Base-by-base conservation (phyloP, 164 flowering plant genomes). In the Dillenia suffruticosa region DNA sequence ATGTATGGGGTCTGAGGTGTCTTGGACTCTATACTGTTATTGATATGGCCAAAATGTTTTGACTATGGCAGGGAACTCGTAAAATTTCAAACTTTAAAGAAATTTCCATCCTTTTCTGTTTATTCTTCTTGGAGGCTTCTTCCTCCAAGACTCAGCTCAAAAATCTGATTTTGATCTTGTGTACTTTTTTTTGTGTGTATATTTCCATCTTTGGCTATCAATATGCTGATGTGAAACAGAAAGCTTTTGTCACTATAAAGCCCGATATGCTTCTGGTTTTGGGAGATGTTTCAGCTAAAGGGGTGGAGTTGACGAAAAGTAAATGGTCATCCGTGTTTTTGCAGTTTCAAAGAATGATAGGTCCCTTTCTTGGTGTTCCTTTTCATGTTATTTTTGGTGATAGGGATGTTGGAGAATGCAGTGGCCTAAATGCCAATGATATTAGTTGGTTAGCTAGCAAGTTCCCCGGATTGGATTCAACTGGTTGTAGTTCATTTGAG, bases 241-340 rank as follows among this genome's bases (percentile, higher is more conserved):
- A 82, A 75, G 83, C 90, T 11, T 80, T 79, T 62, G 68, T 67
- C 19, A 70, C 59, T 49, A 60, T 87, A 75, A 80, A 83, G 75
- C 93, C 93, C 26, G 90, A 85, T 70, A 80, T 87, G 87, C 80
- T 85, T 59, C 63, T 87, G 12, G 87, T 87, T 13, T 54, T 87
- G 78, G 93, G 93, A 51, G 93, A 87, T 63, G 70, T 87, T 64
- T 84, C 88, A 16, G 88, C 86, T n/a, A 74, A 61, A 56, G 90
- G 93, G 14, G 77, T 70, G 9, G 69, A 77, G 67, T 64, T 84
- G 70, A 67, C 85, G 43, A 76, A 49, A 40, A 63, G 32, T 44
- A 73, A 77, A 65, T 87, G 88, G 87, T 54, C 73, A 12, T 75
- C 78, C 0, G 84, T 83, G 76, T 62, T 84, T n/a, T 74, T 76